These are phyloP conservation scores for Sclerotinia spermophila DNA, from an alignment of 2,329 filamentous ascomycete species.

Conservation along the genomic window DNA sequence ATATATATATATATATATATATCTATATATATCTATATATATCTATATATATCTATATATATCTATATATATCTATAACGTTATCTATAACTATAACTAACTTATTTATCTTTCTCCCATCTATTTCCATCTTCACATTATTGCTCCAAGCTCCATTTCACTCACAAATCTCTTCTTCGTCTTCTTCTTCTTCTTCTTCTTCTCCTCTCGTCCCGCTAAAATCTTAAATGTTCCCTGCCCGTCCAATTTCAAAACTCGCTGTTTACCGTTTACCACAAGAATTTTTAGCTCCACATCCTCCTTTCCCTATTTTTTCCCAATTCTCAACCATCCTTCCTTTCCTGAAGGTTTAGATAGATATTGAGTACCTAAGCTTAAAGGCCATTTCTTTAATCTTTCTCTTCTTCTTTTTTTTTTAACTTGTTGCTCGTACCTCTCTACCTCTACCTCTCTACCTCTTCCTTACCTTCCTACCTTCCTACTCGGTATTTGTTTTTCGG, in stretches of 20 bases:
- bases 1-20: background rate
- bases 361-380: slow-evolving; percentile 6
- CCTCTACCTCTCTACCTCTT: slow-evolving; percentile 44
- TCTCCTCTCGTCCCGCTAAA: slow-evolving; percentile 15
- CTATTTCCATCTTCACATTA: background rate
- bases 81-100: too few species aligned
- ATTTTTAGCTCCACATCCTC: slow-evolving; percentile 19
- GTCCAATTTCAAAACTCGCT: slow-evolving; percentile 16
- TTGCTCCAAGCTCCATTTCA: background rate
- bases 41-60: too few species aligned
- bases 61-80: background rate
- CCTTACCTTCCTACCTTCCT: slow-evolving; percentile 62
- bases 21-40: too few species aligned
- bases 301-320: background rate
- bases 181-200: background rate
- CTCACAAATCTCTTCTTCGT: background rate
- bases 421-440: slow-evolving; percentile 31
- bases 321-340: slow-evolving; percentile 7
- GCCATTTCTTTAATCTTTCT: slow-evolving; percentile 4
- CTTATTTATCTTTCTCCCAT: background rate
- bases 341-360: background rate
- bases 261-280: slow-evolving; percentile 16
- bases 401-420: slow-evolving; percentile 32
- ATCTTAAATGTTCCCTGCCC: slow-evolving; percentile 11
- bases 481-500: slow-evolving; percentile 66